These are phyloP conservation scores for Botryobasidium botryosum DNA, from an alignment of 768 basidiomycete genomes.

Conservation along the genomic window DNA sequence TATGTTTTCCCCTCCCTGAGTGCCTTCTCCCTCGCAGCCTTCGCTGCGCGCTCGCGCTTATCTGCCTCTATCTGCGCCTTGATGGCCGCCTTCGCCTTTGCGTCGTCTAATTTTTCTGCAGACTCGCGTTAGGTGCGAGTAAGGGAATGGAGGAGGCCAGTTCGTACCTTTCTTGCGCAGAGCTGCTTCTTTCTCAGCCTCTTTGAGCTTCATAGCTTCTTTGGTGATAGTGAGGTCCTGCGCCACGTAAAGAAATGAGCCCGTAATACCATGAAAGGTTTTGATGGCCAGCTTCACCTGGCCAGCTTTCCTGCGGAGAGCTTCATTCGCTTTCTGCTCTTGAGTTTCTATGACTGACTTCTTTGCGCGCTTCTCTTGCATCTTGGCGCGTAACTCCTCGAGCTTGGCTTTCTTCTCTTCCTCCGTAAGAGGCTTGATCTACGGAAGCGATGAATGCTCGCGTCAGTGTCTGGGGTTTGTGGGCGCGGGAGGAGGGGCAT, in stretches of 20 bases:
- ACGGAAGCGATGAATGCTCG: not conserved
- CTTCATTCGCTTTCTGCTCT: conserved; percentile 58
- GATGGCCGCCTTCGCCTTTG: conserved; percentile 67
- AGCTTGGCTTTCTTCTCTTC: conserved; percentile 79
- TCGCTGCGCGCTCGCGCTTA: conserved; percentile 76
- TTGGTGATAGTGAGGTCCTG: conserved; percentile 57
- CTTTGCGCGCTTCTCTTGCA: conserved; percentile 59
- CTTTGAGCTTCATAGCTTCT: conserved; percentile 63
- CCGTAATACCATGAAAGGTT: not conserved
- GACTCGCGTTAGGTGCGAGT: too few relatives aligned
- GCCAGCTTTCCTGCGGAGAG: conserved; percentile 69
- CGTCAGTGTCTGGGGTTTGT: not conserved
- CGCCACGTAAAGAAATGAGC: not conserved
- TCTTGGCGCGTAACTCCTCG: conserved; percentile 57
- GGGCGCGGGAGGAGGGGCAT: conserved; percentile 4
- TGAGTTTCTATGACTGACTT: conserved; percentile 60
- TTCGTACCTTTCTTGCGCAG: conserved; percentile 55
- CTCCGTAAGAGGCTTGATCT: conserved; percentile 91
- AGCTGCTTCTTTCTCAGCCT: conserved; percentile 69
- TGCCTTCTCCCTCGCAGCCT: conserved; percentile 80
- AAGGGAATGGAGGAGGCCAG: not conserved
- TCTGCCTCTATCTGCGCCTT: conserved; percentile 93
- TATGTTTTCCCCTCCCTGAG: conserved; percentile 51
- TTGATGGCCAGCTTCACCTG: conserved; percentile 29
- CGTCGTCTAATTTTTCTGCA: conserved; percentile 79